A percentile compares a stretch with the other conserved stretches of the same genome.
phyloP scores from a whole-genome alignment of 2,329 filamentous ascomycete species.

The Aureobasidium sp. region DNA sequence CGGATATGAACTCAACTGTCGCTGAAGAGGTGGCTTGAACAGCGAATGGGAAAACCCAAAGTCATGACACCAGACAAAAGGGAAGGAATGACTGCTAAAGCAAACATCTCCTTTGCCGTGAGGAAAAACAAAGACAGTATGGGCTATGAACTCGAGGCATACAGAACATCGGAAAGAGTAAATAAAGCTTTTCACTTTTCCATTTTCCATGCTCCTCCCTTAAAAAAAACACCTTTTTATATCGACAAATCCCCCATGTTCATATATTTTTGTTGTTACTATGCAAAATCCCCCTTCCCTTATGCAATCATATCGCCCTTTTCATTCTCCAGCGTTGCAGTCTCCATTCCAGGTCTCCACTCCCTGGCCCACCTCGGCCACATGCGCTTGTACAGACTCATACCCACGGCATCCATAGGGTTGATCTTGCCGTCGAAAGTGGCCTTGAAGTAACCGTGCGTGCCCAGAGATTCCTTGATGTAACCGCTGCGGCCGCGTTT shows the following conservation, averaged over 20 bases:
- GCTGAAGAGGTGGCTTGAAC: too few species aligned
- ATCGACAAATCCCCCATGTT: not conserved
- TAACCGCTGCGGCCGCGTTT: constrained; percentile 79
- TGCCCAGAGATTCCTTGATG: constrained; percentile 90
- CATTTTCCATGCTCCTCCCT: not conserved
- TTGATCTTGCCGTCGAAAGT: constrained; percentile 96
- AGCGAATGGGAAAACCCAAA: too few species aligned
- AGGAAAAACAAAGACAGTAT: too few species aligned
- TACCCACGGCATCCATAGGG: constrained; percentile 85
- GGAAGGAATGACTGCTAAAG: too few species aligned
- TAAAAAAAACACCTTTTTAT: not conserved
- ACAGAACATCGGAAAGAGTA: too few species aligned
- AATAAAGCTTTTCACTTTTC: not conserved
- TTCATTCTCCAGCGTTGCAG: constrained; percentile 5
- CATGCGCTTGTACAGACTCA: constrained; percentile 57
- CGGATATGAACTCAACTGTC: too few species aligned
- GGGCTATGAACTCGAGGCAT: too few species aligned
- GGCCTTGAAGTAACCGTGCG: constrained; percentile 99
- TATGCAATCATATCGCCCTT: constrained; percentile 13
- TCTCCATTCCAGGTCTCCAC: constrained; percentile 28
- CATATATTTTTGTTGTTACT: not conserved
- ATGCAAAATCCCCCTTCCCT: not conserved
- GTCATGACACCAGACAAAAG: too few species aligned
- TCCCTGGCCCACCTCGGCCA: constrained; percentile 59
- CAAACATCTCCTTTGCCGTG: too few species aligned